These are phyloP conservation scores for Trichoderma sp. DNA, from an alignment of 2,329 filamentous ascomycete genomes.

Conservation along the genomic window DNA sequence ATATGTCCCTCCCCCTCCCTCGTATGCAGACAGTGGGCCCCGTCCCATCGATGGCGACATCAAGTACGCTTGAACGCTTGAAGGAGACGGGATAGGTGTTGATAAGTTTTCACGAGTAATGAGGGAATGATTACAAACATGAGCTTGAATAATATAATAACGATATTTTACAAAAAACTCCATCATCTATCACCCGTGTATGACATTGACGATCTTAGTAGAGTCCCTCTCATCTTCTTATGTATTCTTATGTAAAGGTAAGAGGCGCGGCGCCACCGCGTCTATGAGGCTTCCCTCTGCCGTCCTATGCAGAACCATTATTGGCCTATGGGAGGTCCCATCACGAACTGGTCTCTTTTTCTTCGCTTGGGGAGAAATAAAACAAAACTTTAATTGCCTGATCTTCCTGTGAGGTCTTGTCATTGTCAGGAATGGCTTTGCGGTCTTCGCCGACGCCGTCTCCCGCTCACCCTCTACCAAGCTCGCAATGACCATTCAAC, in stretches of 20 bases:
- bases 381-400: background rate
- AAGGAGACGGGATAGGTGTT: background rate
- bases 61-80: constrained; percentile 18
- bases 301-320: background rate
- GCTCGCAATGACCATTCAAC: background rate
- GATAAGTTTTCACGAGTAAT: background rate
- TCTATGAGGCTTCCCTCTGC: background rate
- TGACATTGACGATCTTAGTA: background rate
- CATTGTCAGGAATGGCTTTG: background rate
- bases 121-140: background rate
- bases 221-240: background rate
- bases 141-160: background rate
- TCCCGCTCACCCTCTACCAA: background rate
- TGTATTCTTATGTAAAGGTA: background rate
- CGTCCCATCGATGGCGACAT: constrained; percentile 20
- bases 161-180: background rate
- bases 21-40: constrained; percentile 7
- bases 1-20: background rate
- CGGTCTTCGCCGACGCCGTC: background rate
- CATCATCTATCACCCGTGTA: background rate
- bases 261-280: background rate
- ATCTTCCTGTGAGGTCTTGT: background rate
- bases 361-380: background rate
- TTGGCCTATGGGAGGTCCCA: background rate
- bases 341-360: background rate